phyloP scores from a whole-genome alignment of 441 rosid species.

The Adansonia madagascariensis region DNA sequence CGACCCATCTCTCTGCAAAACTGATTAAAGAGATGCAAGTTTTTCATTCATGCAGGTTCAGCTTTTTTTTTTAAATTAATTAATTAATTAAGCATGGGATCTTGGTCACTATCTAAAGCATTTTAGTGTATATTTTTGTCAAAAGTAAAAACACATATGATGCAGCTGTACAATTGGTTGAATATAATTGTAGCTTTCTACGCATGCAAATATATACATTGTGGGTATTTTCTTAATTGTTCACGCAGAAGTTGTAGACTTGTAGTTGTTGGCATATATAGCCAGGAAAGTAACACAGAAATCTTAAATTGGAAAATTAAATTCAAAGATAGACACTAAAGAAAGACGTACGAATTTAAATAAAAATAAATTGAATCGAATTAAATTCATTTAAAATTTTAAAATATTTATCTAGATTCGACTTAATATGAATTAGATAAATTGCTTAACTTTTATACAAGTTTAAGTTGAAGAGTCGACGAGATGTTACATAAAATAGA shows the following conservation, averaged over 20 bases:
- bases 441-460: too few species aligned
- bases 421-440: too few species aligned
- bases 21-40: conserved; percentile 39
- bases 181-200: conserved; percentile 9
- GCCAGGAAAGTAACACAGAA: neutral
- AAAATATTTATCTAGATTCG: too few species aligned
- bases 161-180: conserved; percentile 24
- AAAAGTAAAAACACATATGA: conserved; percentile 34
- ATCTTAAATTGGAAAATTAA: conserved; percentile 1
- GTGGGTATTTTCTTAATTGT: conserved; percentile 2
- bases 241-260: neutral
- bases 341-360: too few species aligned
- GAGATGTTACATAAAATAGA: neutral
- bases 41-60: conserved; percentile 42
- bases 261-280: neutral
- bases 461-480: neutral
- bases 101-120: conserved; percentile 34
- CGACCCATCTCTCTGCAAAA: neutral
- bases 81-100: neutral
- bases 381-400: too few species aligned
- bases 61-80: neutral
- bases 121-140: conserved; percentile 16
- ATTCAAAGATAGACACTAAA: neutral
- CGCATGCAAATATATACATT: conserved; percentile 12
- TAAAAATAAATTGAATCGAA: too few species aligned